These are phyloP conservation scores for Aspergillus costaricaensis DNA, from an alignment of 2,329 filamentous ascomycete species.

Conservation along the genomic window DNA sequence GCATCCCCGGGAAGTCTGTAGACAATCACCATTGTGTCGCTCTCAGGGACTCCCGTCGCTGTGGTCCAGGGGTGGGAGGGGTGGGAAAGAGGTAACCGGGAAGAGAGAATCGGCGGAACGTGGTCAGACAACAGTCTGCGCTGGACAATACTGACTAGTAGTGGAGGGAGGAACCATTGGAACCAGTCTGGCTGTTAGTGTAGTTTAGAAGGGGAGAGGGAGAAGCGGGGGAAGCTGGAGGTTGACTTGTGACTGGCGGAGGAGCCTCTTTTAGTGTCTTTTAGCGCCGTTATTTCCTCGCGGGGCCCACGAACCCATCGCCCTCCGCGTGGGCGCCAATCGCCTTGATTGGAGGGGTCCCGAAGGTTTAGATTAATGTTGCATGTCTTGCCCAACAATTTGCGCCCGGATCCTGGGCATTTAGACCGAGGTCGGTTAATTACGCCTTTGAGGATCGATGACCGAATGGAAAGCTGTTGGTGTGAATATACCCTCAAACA, in stretches of 20 bases:
- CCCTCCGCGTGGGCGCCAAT: conserved; percentile 1
- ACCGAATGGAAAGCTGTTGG: not conserved
- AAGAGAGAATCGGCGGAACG: not conserved
- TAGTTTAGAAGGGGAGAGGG: not conserved
- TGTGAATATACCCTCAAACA: not conserved
- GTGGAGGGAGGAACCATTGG: not conserved
- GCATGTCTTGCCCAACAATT: not conserved
- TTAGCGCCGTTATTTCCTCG: not conserved
- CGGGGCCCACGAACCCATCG: not conserved
- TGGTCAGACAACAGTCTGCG: not conserved
- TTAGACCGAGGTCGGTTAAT: not conserved
- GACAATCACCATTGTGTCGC: conserved; percentile 3
- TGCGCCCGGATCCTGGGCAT: not conserved
- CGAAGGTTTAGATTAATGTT: conserved; percentile 1
- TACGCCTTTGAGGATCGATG: not conserved
- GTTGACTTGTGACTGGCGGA: not conserved
- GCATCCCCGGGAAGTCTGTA: conserved; percentile 15
- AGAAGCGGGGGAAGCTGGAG: not conserved
- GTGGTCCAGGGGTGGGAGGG: not conserved
- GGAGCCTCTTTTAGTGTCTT: not conserved
- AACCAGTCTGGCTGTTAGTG: not conserved
- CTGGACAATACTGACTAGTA: not conserved
- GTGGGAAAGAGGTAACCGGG: not conserved
- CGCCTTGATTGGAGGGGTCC: not conserved
- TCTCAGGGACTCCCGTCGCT: not conserved